Base-by-base conservation (phyloP, 768 basidiomycete species). In the Leccinellum rugosiceps region DNA sequence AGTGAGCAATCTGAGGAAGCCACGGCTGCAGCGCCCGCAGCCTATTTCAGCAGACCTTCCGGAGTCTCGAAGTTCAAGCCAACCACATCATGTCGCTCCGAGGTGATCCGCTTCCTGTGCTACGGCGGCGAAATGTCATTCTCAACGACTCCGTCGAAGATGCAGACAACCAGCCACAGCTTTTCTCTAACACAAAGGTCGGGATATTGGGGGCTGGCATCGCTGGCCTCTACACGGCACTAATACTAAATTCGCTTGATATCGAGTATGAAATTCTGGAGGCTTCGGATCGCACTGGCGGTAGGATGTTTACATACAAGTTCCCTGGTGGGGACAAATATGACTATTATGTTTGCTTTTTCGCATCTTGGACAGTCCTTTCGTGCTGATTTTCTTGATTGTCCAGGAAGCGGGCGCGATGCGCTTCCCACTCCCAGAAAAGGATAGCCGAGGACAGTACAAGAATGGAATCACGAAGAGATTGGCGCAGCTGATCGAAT, bases 201-300 rank as follows among this genome's bases (percentile, higher is more conserved):
- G 64, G 66, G 9, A 63, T 68, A 32, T 31, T 4, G n/a, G n/a
- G n/a, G n/a, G n/a, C n/a, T n/a, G n/a, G n/a, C n/a, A n/a, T n/a
- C n/a, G n/a, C n/a, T n/a, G 78, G 31, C 13, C 31, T 32, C 31
- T 32, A 32, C 31, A 13, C 31, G 9, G 31, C 31, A 2, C 11
- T 38, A 17, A 38, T 38, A 38, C 17, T 38, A n/a, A 17, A 38
- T 10, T 38, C 35, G 17, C 35, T 79, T 9, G 74, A 68, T 10
- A 75, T 80, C 62, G 62, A 66, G 3, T 82, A 77, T 61, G 73
- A 78, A 46, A 78, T 82, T 54, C 56, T 81, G 8, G 81, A 81
- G 65, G 78, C 74, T 3, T 68, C 67, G 0, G 61, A 68, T 10
- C 76, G 74, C 15, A 59, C 68, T 21, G 80, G 81, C 1, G 81